A percentile compares a stretch with the other conserved stretches of the same genome.
Evolutionary conservation across 2,329 filamentous ascomycete genomes (phyloP).

Genomic region (Xylaria sp.): DNA sequence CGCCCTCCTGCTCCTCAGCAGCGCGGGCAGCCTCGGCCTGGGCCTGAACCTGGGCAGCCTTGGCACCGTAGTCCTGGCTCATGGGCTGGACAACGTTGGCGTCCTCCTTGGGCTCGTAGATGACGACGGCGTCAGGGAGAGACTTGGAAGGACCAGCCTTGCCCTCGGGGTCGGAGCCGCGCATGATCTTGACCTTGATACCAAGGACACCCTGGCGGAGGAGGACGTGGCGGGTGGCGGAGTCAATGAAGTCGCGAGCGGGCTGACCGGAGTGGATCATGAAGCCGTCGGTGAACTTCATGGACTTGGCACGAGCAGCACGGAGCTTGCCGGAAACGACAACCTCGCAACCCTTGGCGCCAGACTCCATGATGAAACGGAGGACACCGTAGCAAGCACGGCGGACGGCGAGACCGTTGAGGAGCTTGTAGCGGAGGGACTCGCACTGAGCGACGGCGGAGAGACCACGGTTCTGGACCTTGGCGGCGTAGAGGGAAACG

Average conservation of each 20-base stretch:
- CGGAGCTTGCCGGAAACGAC: constrained; percentile 99
- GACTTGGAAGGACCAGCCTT: constrained; percentile 97
- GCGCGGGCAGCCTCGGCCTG: constrained; percentile 57
- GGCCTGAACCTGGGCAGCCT: constrained; percentile 63
- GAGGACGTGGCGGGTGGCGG: constrained; percentile 96
- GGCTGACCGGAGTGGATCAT: constrained; percentile 99
- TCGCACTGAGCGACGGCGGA: constrained; percentile 99
- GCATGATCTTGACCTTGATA: constrained; percentile 99
- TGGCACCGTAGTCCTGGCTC: constrained; percentile 98
- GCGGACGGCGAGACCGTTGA: constrained; percentile 98
- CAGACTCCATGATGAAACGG: constrained; percentile 99
- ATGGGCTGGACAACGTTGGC: constrained; percentile 88
- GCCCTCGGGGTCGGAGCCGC: constrained; percentile 97
- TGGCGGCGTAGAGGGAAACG: constrained; percentile 98
- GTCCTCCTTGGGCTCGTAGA: constrained; percentile 99
- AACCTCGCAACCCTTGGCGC: constrained; percentile 99
- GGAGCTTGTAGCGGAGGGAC: constrained; percentile 99
- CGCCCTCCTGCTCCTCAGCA: constrained; percentile 49
- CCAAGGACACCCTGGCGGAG: constrained; percentile 99
- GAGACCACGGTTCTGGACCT: constrained; percentile 99
- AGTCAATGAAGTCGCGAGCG: constrained; percentile 99
- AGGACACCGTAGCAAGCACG: constrained; percentile 99
- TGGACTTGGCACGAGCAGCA: constrained; percentile 98
- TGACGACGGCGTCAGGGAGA: constrained; percentile 96
- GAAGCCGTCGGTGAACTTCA: constrained; percentile 99